phyloP scores from a whole-genome alignment of 2,329 filamentous ascomycete genomes.

The Hymenoscyphus linearis region DNA sequence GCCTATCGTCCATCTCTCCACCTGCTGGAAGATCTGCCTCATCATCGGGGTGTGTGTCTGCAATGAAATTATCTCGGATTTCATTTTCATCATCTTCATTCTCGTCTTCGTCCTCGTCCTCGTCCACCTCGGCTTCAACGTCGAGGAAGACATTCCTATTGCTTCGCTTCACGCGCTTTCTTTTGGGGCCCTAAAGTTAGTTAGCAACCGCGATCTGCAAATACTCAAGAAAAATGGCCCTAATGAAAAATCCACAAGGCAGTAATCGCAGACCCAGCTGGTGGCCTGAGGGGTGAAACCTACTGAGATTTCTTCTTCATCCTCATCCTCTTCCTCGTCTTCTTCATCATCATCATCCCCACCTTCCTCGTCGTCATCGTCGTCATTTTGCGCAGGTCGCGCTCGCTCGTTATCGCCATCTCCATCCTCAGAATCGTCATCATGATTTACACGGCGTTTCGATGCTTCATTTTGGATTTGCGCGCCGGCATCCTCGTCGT shows the following conservation, averaged over 20 bases:
- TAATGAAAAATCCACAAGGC: not conserved
- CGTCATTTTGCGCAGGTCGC: slow-evolving; percentile 30
- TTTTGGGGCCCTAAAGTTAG: slow-evolving; percentile 54
- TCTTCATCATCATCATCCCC: slow-evolving; percentile 35
- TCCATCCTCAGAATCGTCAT: slow-evolving; percentile 40
- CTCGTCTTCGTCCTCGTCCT: slow-evolving; percentile 79
- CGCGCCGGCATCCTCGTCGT: slow-evolving; percentile 23
- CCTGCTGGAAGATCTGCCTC: slow-evolving; percentile 68
- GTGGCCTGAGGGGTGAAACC: slow-evolving; percentile 9
- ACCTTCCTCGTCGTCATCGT: slow-evolving; percentile 41
- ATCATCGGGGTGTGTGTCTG: slow-evolving; percentile 87
- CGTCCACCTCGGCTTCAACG: slow-evolving; percentile 96
- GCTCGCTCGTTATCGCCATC: slow-evolving; percentile 10
- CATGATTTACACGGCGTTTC: slow-evolving; percentile 35
- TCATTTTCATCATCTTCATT: slow-evolving; percentile 89
- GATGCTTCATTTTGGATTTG: slow-evolving; percentile 26
- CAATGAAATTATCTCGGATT: slow-evolving; percentile 72
- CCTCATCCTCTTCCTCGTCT: slow-evolving; percentile 56
- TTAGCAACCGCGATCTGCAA: slow-evolving; percentile 23
- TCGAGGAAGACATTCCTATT: slow-evolving; percentile 86
- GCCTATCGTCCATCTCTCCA: slow-evolving; percentile 79
- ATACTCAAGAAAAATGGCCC: not conserved
- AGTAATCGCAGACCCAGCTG: not conserved
- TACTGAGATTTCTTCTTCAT: slow-evolving; percentile 58
- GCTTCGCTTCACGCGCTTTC: slow-evolving; percentile 68